These are phyloP conservation scores for Pythium aphanidermatum DNA, from an alignment of 352 stramenopile species.

Conservation along the genomic window DNA sequence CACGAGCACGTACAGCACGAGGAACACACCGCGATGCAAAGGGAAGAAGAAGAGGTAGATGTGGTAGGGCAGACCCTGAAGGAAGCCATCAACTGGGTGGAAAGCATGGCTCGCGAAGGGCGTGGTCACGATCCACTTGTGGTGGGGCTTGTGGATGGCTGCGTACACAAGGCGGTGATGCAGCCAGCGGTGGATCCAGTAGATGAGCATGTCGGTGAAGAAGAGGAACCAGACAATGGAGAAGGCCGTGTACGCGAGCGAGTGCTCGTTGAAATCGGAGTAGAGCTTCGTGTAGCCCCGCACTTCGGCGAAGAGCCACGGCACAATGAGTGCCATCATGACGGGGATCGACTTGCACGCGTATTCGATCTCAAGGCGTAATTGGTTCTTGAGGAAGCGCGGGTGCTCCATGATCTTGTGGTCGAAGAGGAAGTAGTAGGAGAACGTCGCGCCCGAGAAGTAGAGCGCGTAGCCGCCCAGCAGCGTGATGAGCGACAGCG, in stretches of 20 bases:
- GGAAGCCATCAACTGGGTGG: slow-evolving; percentile 63
- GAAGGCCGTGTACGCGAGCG: slow-evolving; percentile 33
- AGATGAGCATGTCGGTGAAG: slow-evolving; percentile 78
- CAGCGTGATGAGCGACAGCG: slow-evolving; percentile 43
- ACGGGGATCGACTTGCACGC: slow-evolving; percentile 50
- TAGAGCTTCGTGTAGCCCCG: slow-evolving; percentile 55
- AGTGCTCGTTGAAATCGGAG: slow-evolving; percentile 30
- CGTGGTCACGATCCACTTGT: slow-evolving; percentile 69
- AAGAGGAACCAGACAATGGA: slow-evolving; percentile 51
- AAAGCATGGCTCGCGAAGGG: slow-evolving; percentile 72
- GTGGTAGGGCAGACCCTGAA: slow-evolving; percentile 64
- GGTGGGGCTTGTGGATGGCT: slow-evolving; percentile 63
- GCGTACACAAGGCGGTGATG: slow-evolving; percentile 63
- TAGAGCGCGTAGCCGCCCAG: slow-evolving; percentile 56
- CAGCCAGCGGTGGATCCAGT: slow-evolving; percentile 74
- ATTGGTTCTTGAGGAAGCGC: slow-evolving; percentile 62
- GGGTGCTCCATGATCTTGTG: slow-evolving; percentile 53
- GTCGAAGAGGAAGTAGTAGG: slow-evolving; percentile 62
- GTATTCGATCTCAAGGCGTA: slow-evolving; percentile 42
- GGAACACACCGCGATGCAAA: slow-evolving; percentile 50
- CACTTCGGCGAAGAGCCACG: slow-evolving; percentile 59
- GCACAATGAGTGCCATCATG: slow-evolving; percentile 58
- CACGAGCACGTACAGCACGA: slow-evolving; percentile 49
- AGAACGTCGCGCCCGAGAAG: slow-evolving; percentile 34
- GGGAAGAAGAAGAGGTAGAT: slow-evolving; percentile 64